phyloP scores from a whole-genome alignment of 176 grass and related monocot species.

The Tillandsia fasciculata region DNA sequence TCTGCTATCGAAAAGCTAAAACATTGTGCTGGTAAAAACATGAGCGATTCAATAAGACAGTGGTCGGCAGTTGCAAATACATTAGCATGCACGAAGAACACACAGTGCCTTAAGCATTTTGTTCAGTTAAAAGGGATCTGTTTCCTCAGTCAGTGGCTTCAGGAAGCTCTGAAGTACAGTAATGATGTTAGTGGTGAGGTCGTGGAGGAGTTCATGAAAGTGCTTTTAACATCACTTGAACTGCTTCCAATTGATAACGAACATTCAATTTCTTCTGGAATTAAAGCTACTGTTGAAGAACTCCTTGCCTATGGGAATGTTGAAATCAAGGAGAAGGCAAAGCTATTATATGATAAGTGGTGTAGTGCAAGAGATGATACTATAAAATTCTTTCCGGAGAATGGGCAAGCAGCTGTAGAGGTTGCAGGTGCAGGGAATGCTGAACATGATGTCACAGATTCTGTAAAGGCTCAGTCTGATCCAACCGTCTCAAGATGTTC shows the following conservation, averaged over 20 bases:
- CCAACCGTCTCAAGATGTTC: conserved; percentile 15
- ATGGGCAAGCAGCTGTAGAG: conserved; percentile 11
- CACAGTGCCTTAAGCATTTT: conserved; percentile 20
- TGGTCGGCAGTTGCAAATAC: conserved; percentile 18
- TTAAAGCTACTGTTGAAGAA: conserved; percentile 31
- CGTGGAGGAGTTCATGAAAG: conserved; percentile 35
- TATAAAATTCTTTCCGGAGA: conserved; percentile 9
- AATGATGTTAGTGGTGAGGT: conserved; percentile 7
- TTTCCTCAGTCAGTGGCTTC: conserved; percentile 26
- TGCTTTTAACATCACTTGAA: conserved; percentile 34
- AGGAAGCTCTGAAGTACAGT: conserved; percentile 25
- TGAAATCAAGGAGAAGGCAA: conserved; percentile 45
- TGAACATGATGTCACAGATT: conserved; percentile 4
- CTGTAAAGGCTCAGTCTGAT: conserved; percentile 10
- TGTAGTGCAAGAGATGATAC: background rate
- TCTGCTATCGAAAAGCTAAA: conserved; percentile 19
- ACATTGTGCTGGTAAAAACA: conserved; percentile 1
- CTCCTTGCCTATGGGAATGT: conserved; percentile 33
- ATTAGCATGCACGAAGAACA: conserved; percentile 8
- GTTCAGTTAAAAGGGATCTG: conserved; percentile 16
- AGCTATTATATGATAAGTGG: conserved; percentile 41
- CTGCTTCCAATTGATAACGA: conserved; percentile 26
- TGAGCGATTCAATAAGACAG: conserved; percentile 17
- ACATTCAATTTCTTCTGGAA: conserved; percentile 24
- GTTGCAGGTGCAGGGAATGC: background rate